These are phyloP conservation scores for Cucumis melo DNA, from an alignment of 306 rosid species.

Conservation along the genomic window DNA sequence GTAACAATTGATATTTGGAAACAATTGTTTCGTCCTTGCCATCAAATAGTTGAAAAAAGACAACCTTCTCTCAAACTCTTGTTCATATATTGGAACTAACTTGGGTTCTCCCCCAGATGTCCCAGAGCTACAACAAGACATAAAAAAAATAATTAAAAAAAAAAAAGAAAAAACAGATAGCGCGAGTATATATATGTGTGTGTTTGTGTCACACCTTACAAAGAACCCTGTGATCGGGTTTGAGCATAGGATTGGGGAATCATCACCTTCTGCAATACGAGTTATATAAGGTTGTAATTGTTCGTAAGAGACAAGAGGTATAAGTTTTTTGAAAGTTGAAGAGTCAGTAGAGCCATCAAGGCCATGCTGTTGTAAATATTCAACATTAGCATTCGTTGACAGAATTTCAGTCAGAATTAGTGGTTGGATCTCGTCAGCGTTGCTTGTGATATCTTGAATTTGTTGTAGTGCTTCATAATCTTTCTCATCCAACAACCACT, in stretches of 20 bases:
- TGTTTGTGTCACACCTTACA: slow-evolving; percentile 34
- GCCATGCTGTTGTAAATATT: not conserved
- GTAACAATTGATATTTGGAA: slow-evolving; percentile 18
- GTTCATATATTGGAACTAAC: slow-evolving; percentile 40
- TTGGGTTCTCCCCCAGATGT: slow-evolving; percentile 59
- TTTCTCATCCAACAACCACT: not conserved
- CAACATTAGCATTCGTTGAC: not conserved
- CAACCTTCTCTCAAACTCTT: slow-evolving; percentile 29
- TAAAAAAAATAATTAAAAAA: no score
- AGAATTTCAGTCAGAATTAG: not conserved
- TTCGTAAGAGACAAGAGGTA: not conserved
- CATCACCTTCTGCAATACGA: slow-evolving; percentile 50
- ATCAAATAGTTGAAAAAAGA: slow-evolving; percentile 30
- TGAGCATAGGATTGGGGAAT: slow-evolving; percentile 38
- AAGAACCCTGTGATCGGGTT: slow-evolving; percentile 50
- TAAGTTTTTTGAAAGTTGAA: not conserved
- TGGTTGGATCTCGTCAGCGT: slow-evolving; percentile 28
- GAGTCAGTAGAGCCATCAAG: not conserved
- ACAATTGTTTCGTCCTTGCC: slow-evolving; percentile 38
- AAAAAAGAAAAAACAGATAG: no score
- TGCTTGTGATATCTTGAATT: slow-evolving; percentile 37
- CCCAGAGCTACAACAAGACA: slow-evolving; percentile 26
- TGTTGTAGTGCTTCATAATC: slow-evolving; percentile 20
- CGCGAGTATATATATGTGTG: no score
- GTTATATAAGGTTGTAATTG: slow-evolving; percentile 17